These are phyloP conservation scores for Casuarina glauca DNA, from an alignment of 306 rosid species.

Conservation along the genomic window DNA sequence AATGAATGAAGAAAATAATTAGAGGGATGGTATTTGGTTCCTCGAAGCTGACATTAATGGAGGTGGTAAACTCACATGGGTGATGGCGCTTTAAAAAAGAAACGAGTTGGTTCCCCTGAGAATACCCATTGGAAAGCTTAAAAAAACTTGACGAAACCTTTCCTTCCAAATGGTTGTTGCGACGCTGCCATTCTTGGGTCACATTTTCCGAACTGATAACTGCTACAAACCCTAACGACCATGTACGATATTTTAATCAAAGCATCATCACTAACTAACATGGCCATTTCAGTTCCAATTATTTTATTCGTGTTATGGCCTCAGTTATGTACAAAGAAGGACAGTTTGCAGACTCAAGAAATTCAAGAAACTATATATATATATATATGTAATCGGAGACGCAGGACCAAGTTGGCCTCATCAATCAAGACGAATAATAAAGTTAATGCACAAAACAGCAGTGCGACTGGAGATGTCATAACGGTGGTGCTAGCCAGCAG, in stretches of 20 bases:
- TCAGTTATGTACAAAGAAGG: neutral
- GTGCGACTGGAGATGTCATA: neutral
- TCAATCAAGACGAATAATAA: neutral
- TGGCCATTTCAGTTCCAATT: neutral
- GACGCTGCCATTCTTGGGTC: conserved; percentile 44
- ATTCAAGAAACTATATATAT: too few relatives aligned
- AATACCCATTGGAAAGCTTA: neutral
- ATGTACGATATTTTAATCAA: neutral
- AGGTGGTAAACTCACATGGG: conserved; percentile 36
- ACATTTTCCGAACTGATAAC: conserved; percentile 42
- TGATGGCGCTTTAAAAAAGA: conserved; percentile 1
- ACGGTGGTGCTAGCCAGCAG: neutral
- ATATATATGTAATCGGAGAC: too few relatives aligned
- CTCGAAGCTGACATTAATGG: conserved; percentile 22
- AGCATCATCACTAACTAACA: neutral
- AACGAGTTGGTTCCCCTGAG: neutral
- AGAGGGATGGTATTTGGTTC: neutral
- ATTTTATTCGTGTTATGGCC: neutral
- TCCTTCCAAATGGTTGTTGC: conserved; percentile 27
- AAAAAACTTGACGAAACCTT: neutral
- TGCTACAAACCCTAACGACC: conserved; percentile 32
- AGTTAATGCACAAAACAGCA: neutral
- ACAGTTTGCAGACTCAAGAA: neutral
- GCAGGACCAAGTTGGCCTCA: neutral
- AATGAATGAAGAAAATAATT: neutral